Percentiles rank a stretch among this genome's conserved stretches.
Conservation (phyloP, 345 rosid species). For the Arabis hirsuta region DNA sequence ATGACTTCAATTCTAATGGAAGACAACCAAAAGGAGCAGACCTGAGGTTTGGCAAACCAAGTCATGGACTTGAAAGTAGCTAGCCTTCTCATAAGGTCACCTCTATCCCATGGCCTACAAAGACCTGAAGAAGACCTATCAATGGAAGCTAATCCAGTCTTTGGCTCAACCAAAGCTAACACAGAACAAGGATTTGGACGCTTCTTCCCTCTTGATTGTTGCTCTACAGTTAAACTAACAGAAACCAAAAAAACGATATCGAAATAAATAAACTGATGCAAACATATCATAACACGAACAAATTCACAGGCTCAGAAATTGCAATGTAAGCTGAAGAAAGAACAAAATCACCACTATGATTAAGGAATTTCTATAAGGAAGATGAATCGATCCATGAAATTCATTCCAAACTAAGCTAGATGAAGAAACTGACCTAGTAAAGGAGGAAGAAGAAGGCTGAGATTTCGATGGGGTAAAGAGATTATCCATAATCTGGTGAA, state of each 20-base stretch:
- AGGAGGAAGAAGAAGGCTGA: constrained; percentile 45
- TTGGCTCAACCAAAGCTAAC: constrained; percentile 60
- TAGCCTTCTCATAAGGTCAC: constrained; percentile 83
- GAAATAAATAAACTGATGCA: neutral
- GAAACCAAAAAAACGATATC: constrained; percentile 3
- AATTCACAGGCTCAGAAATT: neutral
- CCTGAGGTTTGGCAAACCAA: constrained; percentile 97
- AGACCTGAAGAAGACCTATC: constrained; percentile 51
- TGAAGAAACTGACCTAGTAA: constrained; percentile 51
- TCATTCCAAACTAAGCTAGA: neutral
- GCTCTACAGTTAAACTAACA: constrained; percentile 50
- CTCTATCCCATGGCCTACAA: constrained; percentile 93
- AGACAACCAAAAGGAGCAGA: constrained; percentile 32
- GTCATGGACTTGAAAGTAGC: constrained; percentile 96
- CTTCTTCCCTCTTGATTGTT: constrained; percentile 60
- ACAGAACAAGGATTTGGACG: constrained; percentile 57
- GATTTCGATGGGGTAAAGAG: constrained; percentile 65
- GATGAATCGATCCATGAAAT: constrained; percentile 1
- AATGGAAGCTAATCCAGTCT: constrained; percentile 27
- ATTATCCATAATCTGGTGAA: constrained; percentile 86
- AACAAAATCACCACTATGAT: neutral
- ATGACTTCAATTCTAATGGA: neutral
- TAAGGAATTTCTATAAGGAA: neutral
- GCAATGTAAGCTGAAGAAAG: neutral
- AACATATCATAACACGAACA: constrained; percentile 2